These are phyloP conservation scores for Paracoccidioides lutzii DNA, from an alignment of 2,329 filamentous ascomycete species.

Conservation along the genomic window DNA sequence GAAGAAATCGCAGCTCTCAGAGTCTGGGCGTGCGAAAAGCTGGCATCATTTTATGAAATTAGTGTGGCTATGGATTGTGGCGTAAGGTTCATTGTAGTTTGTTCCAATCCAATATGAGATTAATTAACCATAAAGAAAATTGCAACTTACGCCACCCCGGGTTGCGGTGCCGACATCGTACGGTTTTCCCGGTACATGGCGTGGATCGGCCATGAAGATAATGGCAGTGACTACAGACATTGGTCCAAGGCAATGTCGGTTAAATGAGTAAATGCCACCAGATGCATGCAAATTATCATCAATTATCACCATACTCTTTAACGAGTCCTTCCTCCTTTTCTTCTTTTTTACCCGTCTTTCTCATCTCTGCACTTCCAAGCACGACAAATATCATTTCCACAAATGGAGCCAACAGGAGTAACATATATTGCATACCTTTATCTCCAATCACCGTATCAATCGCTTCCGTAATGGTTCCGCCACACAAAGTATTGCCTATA, in stretches of 20 bases:
- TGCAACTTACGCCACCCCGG: slow-evolving; percentile 8
- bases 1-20: background rate
- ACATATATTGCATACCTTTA: slow-evolving; percentile 10
- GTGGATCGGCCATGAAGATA: slow-evolving; percentile 16
- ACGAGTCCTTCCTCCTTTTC: no score
- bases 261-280: background rate
- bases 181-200: slow-evolving; percentile 11
- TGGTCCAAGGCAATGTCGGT: background rate
- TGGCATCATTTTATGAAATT: background rate
- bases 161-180: slow-evolving; percentile 13
- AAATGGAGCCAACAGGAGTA: background rate
- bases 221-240: slow-evolving; percentile 10
- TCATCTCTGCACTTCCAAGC: background rate
- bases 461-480: slow-evolving; percentile 11
- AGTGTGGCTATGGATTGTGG: background rate
- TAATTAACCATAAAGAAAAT: no score
- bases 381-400: background rate
- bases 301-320: background rate
- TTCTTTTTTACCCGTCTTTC: background rate
- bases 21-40: slow-evolving; percentile 5
- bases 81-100: background rate
- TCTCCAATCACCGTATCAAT: slow-evolving; percentile 8
- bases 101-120: no score
- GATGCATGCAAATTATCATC: background rate
- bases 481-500: slow-evolving; percentile 19